These are phyloP conservation scores for Suhomyces wounanorum DNA, from an alignment of 1,139 yeast genomes.

Conservation along the genomic window DNA sequence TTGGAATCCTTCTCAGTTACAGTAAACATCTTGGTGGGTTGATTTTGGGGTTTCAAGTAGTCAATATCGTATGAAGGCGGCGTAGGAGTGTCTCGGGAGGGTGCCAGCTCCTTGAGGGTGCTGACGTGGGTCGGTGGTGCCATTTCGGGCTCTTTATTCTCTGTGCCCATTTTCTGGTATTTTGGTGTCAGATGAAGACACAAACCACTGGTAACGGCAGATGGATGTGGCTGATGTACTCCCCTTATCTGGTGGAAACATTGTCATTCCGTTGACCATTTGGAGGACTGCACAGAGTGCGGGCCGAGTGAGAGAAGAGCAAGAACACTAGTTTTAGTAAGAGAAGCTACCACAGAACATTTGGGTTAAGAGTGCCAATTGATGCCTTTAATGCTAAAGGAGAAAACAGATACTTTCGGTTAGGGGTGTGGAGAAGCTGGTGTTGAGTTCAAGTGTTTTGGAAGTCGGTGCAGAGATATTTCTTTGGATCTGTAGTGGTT, in stretches of 20 bases:
- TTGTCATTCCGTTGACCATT: neutral
- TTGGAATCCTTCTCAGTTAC: neutral
- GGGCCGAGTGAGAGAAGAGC: neutral
- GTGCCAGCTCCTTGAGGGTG: neutral
- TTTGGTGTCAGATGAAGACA: neutral
- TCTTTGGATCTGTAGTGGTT: neutral
- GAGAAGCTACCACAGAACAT: neutral
- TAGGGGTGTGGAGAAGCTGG: too few relatives aligned
- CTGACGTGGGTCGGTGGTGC: neutral
- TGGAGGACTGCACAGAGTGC: neutral
- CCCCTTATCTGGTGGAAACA: neutral
- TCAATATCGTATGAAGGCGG: neutral
- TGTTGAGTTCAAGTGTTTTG: too few relatives aligned
- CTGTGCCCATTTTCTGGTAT: neutral
- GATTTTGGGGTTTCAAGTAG: neutral
- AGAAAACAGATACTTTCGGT: too few relatives aligned
- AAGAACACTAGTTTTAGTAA: neutral
- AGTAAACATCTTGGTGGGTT: neutral
- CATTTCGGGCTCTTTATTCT: neutral
- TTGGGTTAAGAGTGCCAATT: neutral
- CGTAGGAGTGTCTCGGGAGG: neutral
- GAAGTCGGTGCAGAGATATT: too few relatives aligned
- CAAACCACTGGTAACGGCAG: neutral
- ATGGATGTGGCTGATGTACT: neutral
- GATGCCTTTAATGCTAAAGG: neutral